Conservation (phyloP, 225 moss, liverwort and hornwort genomes). For the Ulota crispa region DNA sequence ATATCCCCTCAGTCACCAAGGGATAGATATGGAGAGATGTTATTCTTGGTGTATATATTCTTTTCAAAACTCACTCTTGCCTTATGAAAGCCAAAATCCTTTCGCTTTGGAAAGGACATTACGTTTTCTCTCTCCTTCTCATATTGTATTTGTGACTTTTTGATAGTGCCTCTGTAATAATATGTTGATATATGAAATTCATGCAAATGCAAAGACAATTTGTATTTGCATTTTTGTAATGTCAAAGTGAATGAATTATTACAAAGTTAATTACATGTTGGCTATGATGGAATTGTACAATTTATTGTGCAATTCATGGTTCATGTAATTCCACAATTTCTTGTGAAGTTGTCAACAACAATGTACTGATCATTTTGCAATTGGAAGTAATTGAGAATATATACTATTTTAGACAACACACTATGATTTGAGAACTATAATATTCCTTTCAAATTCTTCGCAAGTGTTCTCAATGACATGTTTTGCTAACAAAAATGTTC, state of each 20-base stretch:
- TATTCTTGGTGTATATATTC: neutral
- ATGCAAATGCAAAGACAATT: neutral
- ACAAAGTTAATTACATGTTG: neutral
- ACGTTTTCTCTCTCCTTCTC: neutral
- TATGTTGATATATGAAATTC: neutral
- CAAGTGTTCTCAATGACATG: no score
- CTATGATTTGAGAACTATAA: accelerated
- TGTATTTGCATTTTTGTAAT: neutral
- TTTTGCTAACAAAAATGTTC: no score
- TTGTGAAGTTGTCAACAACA: neutral
- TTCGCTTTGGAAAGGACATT: neutral
- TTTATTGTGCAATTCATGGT: neutral
- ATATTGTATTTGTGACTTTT: neutral
- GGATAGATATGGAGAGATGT: conserved; percentile 18
- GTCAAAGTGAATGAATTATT: neutral
- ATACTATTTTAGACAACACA: accelerated
- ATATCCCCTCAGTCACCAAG: neutral
- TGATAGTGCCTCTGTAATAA: neutral
- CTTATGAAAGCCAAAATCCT: neutral
- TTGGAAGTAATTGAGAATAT: neutral
- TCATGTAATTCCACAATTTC: neutral
- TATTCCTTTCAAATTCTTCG: neutral
- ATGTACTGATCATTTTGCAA: neutral
- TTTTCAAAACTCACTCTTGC: neutral
- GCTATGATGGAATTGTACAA: neutral